phyloP scores from a whole-genome alignment of 163 green algal species.

The Coccomyxa subellipsoidea region DNA sequence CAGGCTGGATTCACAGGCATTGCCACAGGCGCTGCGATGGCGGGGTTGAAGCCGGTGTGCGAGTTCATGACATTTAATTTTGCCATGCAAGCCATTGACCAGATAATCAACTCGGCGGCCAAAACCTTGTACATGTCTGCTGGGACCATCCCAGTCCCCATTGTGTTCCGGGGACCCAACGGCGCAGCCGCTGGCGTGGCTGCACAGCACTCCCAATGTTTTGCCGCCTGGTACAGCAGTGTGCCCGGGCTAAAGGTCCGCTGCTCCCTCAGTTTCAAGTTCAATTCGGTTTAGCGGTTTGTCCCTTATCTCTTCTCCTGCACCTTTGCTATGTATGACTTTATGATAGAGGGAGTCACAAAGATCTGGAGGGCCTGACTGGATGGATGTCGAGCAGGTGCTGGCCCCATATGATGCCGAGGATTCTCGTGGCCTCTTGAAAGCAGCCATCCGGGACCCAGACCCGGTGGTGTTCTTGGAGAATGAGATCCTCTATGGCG shows the following conservation, averaged over 20 bases:
- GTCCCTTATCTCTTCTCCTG: background rate
- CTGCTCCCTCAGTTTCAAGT: background rate
- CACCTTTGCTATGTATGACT: background rate
- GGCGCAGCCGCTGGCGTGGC: conserved; percentile 78
- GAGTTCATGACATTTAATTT: conserved; percentile 99
- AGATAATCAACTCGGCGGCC: conserved; percentile 97
- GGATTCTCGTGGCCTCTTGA: conserved; percentile 83
- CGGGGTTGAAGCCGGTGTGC: conserved; percentile 86
- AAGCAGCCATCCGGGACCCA: conserved; percentile 94
- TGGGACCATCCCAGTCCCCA: conserved; percentile 85
- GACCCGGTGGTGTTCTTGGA: conserved; percentile 97
- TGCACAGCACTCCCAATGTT: conserved; percentile 92
- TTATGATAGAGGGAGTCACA: too few species aligned
- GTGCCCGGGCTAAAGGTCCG: conserved; percentile 88
- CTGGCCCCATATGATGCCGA: conserved; percentile 84
- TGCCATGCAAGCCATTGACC: conserved; percentile 96
- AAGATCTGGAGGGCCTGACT: too few species aligned
- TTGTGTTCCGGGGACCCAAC: conserved; percentile 98
- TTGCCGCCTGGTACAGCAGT: conserved; percentile 84
- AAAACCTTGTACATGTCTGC: conserved; percentile 99
- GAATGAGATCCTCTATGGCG: conserved; percentile 97
- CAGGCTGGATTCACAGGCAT: conserved; percentile 96
- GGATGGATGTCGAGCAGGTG: conserved; percentile 54
- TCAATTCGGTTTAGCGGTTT: background rate
- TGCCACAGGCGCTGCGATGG: conserved; percentile 87